Evolutionary conservation across 2,329 filamentous ascomycete genomes (phyloP), one percentile per base, ranked within the genome.

Genomic region (Cryphonectria carpinicola): DNA sequence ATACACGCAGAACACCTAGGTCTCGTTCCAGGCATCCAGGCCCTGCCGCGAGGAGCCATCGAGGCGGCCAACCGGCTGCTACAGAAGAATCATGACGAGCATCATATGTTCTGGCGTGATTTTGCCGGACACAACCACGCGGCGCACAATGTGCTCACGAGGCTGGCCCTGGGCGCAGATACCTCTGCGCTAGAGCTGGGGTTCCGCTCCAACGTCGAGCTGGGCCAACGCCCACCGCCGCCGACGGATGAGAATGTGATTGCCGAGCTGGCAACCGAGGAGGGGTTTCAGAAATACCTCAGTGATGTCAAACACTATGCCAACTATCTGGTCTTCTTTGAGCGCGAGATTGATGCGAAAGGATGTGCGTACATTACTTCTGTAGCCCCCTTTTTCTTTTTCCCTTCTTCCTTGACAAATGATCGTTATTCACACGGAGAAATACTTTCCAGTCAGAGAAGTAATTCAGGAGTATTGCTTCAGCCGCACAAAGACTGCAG

Each of bases 161-260:
- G 95, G 39, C 97, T 91, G 78, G 92, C 92, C 41, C 88, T 96
- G 1, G 91, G 91, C 0, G 93, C 92, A 6, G 81, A n/a, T 11
- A 8, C 39, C 6, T 5, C 39, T 7, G 62, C 65, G 2, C 41
- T 69, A 3, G 46, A 69, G 35, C n/a, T 41, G 19, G 61, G 37
- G 14, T 69, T 56, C 56, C 49, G n/a, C 7, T 62, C 65, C 19
- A 60, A 49, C 8, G 39, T 54, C 52, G 52, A 56, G 22, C 25
- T 28, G 19, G 19, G 25, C 7, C 67, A 65, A 58, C 61, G 61
- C 32, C 67, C 61, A 1, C 46, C 63, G 6, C 67, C 67, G 10
- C 52, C 67, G 6, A 10, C 46, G 6, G 67, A 69, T 19, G 49
- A 58, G 46, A 6, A 17, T 0, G 39, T 69, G n/a, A 56, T 69